Percentiles rank a stretch among this genome's conserved stretches.
These are phyloP conservation scores for Alternaria rosae DNA, from an alignment of 2,329 filamentous ascomycete species.

Conservation along the genomic window DNA sequence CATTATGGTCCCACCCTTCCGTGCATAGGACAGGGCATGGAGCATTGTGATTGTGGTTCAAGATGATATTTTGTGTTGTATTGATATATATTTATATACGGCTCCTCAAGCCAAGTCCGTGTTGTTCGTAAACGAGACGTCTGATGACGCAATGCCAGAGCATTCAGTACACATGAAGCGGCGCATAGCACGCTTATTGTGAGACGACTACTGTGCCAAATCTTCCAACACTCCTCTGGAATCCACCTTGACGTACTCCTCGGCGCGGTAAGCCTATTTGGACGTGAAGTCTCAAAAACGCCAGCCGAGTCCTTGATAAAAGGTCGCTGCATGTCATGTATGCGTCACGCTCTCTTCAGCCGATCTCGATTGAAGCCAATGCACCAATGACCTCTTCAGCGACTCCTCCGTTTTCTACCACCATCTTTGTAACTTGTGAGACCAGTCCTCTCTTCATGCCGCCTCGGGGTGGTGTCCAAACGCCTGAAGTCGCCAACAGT, in stretches of 20 bases:
- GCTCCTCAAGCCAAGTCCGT: neutral
- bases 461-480: conserved; percentile 86
- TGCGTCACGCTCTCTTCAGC: conserved; percentile 28
- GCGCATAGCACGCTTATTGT: neutral
- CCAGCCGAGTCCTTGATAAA: neutral
- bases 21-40: neutral
- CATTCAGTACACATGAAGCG: neutral
- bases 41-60: neutral
- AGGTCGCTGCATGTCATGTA: conserved; percentile 1
- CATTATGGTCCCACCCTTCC: conserved; percentile 3
- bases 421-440: conserved; percentile 76
- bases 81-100: conserved; percentile 11
- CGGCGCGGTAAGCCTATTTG: neutral
- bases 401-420: conserved; percentile 78
- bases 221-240: neutral
- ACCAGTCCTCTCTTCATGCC: conserved; percentile 80
- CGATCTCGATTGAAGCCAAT: conserved; percentile 73
- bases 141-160: neutral
- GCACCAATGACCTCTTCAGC: conserved; percentile 86
- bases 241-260: neutral
- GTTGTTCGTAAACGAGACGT: neutral
- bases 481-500: conserved; percentile 67
- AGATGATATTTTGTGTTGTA: conserved; percentile 6
- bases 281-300: neutral
- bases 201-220: conserved; percentile 7